Evolutionary conservation across 2,329 filamentous ascomycete genomes (phyloP), one percentile per base, ranked within the genome.

Genomic region (Epicoccum nigrum): DNA sequence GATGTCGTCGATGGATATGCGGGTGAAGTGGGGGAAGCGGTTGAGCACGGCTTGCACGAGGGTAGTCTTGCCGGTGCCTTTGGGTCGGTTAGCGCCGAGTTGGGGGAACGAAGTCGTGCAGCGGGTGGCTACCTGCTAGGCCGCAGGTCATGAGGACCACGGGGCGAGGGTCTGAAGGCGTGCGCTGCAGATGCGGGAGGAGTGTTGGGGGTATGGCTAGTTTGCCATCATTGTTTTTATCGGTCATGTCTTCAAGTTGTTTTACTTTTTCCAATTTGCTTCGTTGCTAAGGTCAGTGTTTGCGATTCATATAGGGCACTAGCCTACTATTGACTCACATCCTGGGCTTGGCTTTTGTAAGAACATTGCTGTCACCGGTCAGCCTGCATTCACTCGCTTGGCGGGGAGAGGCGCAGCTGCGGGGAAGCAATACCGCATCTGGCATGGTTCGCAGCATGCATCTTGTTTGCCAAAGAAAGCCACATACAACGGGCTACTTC

Each of bases 41-140:
- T 42, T 34, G 4, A 42, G 19, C 7, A 59, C 28, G 4, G 45
- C 20, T 23, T 51, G 56, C 6, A 40, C 51, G 4, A 56, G 51
- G 2, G 51, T 56, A 6, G 50, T 56, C 32, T 59, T 59, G 8
- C 54, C 56, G 6, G 56, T 21, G 7, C 50, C 53, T 55, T 11
- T 12, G 32, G 3, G 16, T 51, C 9, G 28, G 41, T 21, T 4
- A n/a, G n/a, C n/a, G n/a, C 16, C 3, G 3, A 19, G 15, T 5
- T 20, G 11, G 7, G 7, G 8, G 12, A 11, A 6, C 7, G 12
- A 13, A 2, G 9, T 2, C 5, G 4, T 7, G n/a, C 15, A 25
- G 11, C 1, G 7, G 9, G 12, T 47, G n/a, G n/a, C n/a, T n/a
- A 56, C 45, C 52, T 41, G 55, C 55, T 7, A 56, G 38, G 17